Percentiles rank a stretch among this genome's conserved stretches.
Conservation (phyloP, 2,329 filamentous ascomycete genomes). For the Xylaria digitata region DNA sequence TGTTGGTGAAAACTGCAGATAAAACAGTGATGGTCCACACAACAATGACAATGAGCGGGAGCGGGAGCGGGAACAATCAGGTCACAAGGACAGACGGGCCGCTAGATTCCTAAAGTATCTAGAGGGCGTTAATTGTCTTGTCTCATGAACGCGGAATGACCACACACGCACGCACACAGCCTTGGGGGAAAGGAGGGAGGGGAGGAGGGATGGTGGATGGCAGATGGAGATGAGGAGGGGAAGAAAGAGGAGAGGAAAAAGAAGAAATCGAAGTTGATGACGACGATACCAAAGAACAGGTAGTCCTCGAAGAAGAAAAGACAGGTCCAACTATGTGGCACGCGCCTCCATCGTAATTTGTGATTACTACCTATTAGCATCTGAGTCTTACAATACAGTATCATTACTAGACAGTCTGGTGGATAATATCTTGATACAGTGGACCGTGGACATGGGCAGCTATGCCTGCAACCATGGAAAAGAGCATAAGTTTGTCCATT, state of each 20-base stretch:
- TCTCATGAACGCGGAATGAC: conserved; percentile 41
- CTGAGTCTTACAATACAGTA: conserved; percentile 11
- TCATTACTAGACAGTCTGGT: conserved; percentile 8
- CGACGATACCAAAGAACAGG: conserved; percentile 31
- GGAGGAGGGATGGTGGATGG: conserved; percentile 16
- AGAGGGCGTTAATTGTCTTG: conserved; percentile 37
- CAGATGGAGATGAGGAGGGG: conserved; percentile 31
- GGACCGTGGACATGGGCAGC: conserved; percentile 29
- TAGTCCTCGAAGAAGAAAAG: conserved; percentile 8
- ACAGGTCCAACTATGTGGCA: conserved; percentile 14
- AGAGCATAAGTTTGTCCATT: conserved; percentile 7
- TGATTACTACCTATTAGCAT: conserved; percentile 1
- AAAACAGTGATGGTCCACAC: conserved; percentile 28
- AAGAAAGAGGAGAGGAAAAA: conserved; percentile 20
- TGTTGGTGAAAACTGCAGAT: conserved; percentile 41
- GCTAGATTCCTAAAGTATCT: conserved; percentile 43
- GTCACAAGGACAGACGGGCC: conserved; percentile 37
- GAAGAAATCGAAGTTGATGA: conserved; percentile 13
- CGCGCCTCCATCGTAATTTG: conserved; percentile 15
- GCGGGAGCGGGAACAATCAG: conserved; percentile 42
- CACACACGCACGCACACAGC: conserved; percentile 29
- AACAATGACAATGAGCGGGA: conserved; percentile 41
- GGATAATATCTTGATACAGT: conserved; percentile 26
- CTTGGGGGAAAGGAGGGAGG: conserved; percentile 39
- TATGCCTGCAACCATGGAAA: conserved; percentile 15